phyloP scores from a whole-genome alignment of 163 green algal species.

The Chlamydomonas reinhardtii region DNA sequence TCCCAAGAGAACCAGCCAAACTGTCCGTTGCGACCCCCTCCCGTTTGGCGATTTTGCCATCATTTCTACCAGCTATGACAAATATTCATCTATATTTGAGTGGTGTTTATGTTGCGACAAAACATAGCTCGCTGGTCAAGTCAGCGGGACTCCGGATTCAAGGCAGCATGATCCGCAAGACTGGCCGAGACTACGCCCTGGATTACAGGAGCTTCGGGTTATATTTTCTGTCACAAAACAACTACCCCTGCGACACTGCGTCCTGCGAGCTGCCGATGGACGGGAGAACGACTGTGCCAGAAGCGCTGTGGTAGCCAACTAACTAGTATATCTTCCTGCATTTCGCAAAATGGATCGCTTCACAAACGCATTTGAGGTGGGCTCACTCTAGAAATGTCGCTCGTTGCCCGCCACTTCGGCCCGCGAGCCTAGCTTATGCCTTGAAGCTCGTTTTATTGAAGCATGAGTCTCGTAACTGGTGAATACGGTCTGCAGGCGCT shows the following conservation, averaged over 20 bases:
- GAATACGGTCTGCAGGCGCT: background rate
- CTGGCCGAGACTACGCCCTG: background rate
- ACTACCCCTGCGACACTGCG: too few relatives aligned
- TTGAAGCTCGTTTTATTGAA: too few relatives aligned
- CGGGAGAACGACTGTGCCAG: too few relatives aligned
- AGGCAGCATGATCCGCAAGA: too few relatives aligned
- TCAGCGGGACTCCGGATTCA: too few relatives aligned
- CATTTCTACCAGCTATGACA: background rate
- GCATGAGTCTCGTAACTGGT: too few relatives aligned
- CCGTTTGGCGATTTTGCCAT: background rate
- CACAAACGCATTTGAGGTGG: slow-evolving; percentile 11
- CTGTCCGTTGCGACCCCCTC: background rate
- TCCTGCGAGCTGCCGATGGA: too few relatives aligned
- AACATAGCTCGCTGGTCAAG: too few relatives aligned
- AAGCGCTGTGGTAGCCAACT: background rate
- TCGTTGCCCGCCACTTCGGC: too few relatives aligned
- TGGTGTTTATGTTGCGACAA: background rate
- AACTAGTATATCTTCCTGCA: background rate
- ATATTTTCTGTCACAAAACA: too few relatives aligned
- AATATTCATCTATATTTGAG: background rate
- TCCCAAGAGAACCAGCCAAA: slow-evolving; percentile 1
- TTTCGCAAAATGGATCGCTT: slow-evolving; percentile 17
- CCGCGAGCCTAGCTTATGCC: too few relatives aligned
- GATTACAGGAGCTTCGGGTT: too few relatives aligned
- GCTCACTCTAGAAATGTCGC: background rate